Percentiles rank a stretch among this genome's conserved stretches.
Evolutionary conservation across 2,329 filamentous ascomycete genomes (phyloP).

Genomic region (Colletotrichum tabaci): DNA sequence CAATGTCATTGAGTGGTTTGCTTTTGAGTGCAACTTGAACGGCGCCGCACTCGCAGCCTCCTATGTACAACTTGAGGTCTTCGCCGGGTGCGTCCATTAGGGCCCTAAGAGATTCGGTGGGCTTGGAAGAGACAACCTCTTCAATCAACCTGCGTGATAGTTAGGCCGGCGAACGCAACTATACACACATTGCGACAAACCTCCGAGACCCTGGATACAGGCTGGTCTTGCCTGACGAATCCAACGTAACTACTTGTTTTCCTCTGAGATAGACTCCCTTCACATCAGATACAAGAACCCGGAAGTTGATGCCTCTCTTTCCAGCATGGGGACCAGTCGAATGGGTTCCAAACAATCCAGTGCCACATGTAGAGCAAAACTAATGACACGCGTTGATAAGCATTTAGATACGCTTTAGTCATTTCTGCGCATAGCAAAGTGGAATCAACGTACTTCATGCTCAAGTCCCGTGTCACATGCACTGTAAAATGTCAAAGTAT

Average conservation of each 20-base stretch:
- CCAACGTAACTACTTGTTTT: neutral
- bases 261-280: slow-evolving; percentile 15
- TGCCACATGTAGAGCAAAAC: slow-evolving; percentile 50
- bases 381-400: slow-evolving; percentile 17
- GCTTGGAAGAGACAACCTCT: neutral
- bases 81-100: neutral
- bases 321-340: slow-evolving; percentile 43
- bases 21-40: slow-evolving; percentile 44
- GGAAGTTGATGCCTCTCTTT: slow-evolving; percentile 46
- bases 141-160: neutral
- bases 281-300: neutral
- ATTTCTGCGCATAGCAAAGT: neutral
- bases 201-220: slow-evolving; percentile 3
- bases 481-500: slow-evolving; percentile 20
- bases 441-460: slow-evolving; percentile 41
- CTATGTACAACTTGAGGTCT: slow-evolving; percentile 39
- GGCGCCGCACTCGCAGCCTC: slow-evolving; percentile 49
- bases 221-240: accelerated
- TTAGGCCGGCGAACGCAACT: neutral
- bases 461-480: slow-evolving; percentile 22
- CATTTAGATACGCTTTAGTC: no score
- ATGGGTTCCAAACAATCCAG: slow-evolving; percentile 47
- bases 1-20: slow-evolving; percentile 53
- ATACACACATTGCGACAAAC: neutral
- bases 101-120: neutral